These are phyloP conservation scores for Aspergillus indologenus DNA, from an alignment of 495 filamentous ascomycete genomes.

Conservation along the genomic window DNA sequence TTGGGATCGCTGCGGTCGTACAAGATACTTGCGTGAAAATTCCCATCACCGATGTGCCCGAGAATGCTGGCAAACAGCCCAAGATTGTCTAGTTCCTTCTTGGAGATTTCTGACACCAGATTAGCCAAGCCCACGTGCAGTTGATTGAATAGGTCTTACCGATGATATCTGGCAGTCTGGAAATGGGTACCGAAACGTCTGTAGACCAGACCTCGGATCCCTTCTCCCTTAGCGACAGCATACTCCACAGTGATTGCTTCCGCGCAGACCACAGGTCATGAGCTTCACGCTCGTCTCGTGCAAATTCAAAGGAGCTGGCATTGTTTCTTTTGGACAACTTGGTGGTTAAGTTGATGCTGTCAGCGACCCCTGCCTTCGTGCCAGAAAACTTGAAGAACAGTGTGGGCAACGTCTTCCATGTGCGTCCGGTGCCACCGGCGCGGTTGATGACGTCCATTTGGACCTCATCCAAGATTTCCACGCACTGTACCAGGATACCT, in stretches of 20 bases:
- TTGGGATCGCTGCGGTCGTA: slow-evolving; percentile 66
- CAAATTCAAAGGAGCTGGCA: slow-evolving; percentile 74
- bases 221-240: slow-evolving; percentile 49
- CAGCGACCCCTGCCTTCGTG: slow-evolving; percentile 69
- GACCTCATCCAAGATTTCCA: slow-evolving; percentile 91
- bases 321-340: slow-evolving; percentile 60
- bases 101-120: slow-evolving; percentile 61
- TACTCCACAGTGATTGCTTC: slow-evolving; percentile 79
- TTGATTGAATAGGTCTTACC: slow-evolving; percentile 33
- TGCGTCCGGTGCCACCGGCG: slow-evolving; percentile 65
- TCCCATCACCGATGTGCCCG: slow-evolving; percentile 84
- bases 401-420: slow-evolving; percentile 77
- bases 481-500: slow-evolving; percentile 79
- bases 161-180: slow-evolving; percentile 82
- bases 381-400: slow-evolving; percentile 95
- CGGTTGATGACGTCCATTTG: slow-evolving; percentile 92
- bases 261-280: slow-evolving; percentile 81
- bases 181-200: slow-evolving; percentile 87
- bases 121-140: slow-evolving; percentile 12
- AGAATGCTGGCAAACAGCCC: slow-evolving; percentile 84
- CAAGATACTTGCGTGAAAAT: slow-evolving; percentile 89
- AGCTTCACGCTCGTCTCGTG: slow-evolving; percentile 62
- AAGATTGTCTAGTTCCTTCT: slow-evolving; percentile 81
- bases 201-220: slow-evolving; percentile 69
- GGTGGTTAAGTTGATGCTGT: slow-evolving; percentile 74